Evolutionary conservation across 2,329 filamentous ascomycete species (phyloP), one percentile per base, ranked within the genome.

Genomic region (Aspergillus japonicus): DNA sequence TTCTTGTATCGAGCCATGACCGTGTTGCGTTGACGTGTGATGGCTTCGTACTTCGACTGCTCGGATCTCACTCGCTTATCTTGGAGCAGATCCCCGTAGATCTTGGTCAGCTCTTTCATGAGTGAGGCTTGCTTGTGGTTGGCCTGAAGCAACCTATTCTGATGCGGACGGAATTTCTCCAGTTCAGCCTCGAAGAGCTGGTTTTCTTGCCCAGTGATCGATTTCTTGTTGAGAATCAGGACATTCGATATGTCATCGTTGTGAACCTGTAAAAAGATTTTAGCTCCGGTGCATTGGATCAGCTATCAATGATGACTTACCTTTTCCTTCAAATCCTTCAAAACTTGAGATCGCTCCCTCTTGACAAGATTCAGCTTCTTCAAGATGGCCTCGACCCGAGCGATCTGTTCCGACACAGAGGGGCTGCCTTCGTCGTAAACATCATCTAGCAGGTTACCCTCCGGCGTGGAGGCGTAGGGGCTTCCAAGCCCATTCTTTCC

Each of bases 301-400:
- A 24, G 39, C 23, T 4, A 5, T 6, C 39, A 6, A 24, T 14
- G 54, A 56, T 10, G 54, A 35, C 82, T 69, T 76, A 96, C 95
- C 88, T 96, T 98, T 66, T 98, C 93, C 76, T 99, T 99, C 67
- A 99, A 81, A 76, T 99, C 95, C 75, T 97, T 98, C 65, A 99
- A 78, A 47, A 97, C 91, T 77, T 97, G 93, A 61, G 89, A 88
- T 61, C 95, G 84, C 75, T 99, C 96, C 60, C 91, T 85, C 80
- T 98, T 98, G 68, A 99, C 88, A 42, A 96, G 81, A 68, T 93
- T 96, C 68, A 99, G 77, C 77, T 93, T 97, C 79, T 93, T 92
- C 64, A 99, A 78, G 54, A 96, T 85, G 39, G 96, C 92, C 70
- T 99, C 95, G 10, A 99, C 92, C 68, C 85, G 88, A 56, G 85